Evolutionary conservation across 352 stramenopile genomes (phyloP).

Genomic region (Pythium sp.): DNA sequence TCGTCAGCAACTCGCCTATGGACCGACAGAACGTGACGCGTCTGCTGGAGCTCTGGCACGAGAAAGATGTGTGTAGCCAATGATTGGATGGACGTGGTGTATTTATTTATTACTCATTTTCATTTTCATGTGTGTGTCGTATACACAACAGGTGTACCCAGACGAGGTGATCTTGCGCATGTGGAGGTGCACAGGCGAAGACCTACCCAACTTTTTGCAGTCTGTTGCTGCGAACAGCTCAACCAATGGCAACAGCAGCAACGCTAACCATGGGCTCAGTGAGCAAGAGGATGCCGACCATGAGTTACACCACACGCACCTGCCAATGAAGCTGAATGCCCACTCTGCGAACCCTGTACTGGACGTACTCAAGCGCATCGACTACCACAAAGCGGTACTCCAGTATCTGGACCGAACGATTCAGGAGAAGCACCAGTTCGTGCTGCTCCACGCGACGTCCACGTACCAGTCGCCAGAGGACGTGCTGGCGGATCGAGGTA

Average conservation of each 20-base stretch:
- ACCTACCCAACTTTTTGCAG: constrained; percentile 53
- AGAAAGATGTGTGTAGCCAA: constrained; percentile 45
- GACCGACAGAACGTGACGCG: constrained; percentile 74
- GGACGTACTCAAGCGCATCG: constrained; percentile 78
- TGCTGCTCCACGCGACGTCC: constrained; percentile 44
- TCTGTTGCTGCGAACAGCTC: constrained; percentile 11
- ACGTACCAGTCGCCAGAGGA: constrained; percentile 55
- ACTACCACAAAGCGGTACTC: constrained; percentile 67
- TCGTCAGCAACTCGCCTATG: constrained; percentile 84
- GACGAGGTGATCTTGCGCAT: constrained; percentile 61
- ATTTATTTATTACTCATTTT: not conserved
- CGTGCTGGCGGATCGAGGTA: constrained; percentile 50
- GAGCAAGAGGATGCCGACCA: constrained; percentile 24
- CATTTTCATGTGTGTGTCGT: not conserved
- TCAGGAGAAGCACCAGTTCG: constrained; percentile 49
- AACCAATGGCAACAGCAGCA: constrained; percentile 2
- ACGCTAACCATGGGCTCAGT: constrained; percentile 11
- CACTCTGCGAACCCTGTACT: constrained; percentile 74
- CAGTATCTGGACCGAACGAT: constrained; percentile 63
- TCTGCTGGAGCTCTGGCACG: constrained; percentile 74
- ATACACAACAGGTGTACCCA: constrained; percentile 31
- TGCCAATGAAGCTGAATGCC: constrained; percentile 75
- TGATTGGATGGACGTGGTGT: not conserved
- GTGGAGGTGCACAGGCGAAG: constrained; percentile 78
- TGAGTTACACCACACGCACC: constrained; percentile 28